Base-by-base conservation (phyloP, 164 flowering plant species). In the Magnolia sinica region DNA sequence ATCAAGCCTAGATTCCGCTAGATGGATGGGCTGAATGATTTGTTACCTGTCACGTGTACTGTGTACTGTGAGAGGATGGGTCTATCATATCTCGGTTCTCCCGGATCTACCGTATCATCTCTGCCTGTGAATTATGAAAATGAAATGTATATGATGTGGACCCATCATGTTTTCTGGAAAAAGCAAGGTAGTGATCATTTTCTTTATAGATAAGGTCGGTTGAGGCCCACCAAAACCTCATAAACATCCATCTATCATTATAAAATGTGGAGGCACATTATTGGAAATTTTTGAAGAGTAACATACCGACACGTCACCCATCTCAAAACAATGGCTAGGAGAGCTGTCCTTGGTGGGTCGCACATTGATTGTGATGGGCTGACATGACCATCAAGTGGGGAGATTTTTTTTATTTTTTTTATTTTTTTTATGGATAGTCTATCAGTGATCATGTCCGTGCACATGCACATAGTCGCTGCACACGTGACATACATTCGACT, bases 151-250 rank as follows among this genome's bases (percentile, higher is more conserved):
- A 23, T 20, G 68, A 65, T 65, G 24, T 22, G 68, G 24, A 24
- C 29, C 68, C 68, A 65, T 65, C 14, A 65, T 65, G 24, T 65
- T 7, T 65, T 65, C 22, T 20, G 22, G 19, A 58, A 58, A 65
- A 65, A 65, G 68, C 68, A 65, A 24, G 68, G 29, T 65, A n/a
- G 68, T 65, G 68, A 65, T 23, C 68, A 65, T 24, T 65, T 65
- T 20, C 24, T 24, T 65, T n/a, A 23, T 24, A 22, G 68, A 65
- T 65, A 65, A 65, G 31, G 68, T 65, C 14, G 68, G 68, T 65
- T 65, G 24, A 8, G 22, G 68, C 68, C 22, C 24, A 22, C 68
- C 68, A 65, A 65, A 65, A 8, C 29, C 19, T 9, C 22, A 65
- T 9, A 65, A 65, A 65, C 9, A 24, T 20, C 24, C 68, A 37